Conservation (phyloP, 306 rosid genomes). For the Echinosophora koreensis region DNA sequence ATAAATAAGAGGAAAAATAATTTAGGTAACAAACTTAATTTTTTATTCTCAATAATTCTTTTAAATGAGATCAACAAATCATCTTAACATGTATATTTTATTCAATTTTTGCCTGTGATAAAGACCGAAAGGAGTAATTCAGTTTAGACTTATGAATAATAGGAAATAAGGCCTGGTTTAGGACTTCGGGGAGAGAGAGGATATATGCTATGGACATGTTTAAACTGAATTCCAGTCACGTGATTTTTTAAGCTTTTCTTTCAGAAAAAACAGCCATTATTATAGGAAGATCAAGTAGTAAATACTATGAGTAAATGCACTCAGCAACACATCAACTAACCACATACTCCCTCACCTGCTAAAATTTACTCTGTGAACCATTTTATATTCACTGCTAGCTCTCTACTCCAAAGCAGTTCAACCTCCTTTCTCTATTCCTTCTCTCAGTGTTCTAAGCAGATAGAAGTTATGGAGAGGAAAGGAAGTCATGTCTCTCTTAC, state of each 20-base stretch:
- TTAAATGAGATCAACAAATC: too few relatives aligned
- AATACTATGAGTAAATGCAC: conserved; percentile 75
- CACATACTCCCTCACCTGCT: conserved; percentile 72
- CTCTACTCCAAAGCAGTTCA: conserved; percentile 45
- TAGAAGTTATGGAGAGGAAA: conserved; percentile 54
- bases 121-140: too few relatives aligned
- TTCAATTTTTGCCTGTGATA: too few relatives aligned
- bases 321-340: conserved; percentile 79
- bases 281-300: conserved; percentile 41
- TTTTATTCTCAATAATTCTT: too few relatives aligned
- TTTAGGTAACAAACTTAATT: too few relatives aligned
- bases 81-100: too few relatives aligned
- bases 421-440: conserved; percentile 12
- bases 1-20: too few relatives aligned
- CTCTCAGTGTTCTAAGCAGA: conserved; percentile 14
- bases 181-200: not conserved
- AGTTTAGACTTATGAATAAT: not conserved
- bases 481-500: conserved; percentile 54
- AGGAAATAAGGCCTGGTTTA: not conserved
- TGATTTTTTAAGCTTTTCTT: not conserved
- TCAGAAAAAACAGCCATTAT: conserved; percentile 25
- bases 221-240: conserved; percentile 2
- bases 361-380: conserved; percentile 61
- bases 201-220: not conserved
- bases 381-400: conserved; percentile 56